phyloP scores from a whole-genome alignment of 2,329 filamentous ascomycete genomes.

The Pseudocercospora fuligena region DNA sequence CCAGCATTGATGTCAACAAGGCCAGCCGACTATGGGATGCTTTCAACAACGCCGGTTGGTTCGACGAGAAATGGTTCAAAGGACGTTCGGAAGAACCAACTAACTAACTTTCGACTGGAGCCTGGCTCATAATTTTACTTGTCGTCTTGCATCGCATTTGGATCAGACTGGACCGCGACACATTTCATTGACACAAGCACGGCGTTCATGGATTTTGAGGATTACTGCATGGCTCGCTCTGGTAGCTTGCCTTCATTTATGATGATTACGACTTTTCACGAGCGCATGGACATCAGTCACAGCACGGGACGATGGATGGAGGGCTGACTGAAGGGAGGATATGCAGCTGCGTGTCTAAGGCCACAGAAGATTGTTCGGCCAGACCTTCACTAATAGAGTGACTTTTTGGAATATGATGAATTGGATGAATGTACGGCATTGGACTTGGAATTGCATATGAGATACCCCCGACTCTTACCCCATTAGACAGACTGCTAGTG shows the following conservation, averaged over 20 bases:
- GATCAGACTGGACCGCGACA: background rate
- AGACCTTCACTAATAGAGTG: background rate
- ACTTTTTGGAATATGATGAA: conserved; percentile 2
- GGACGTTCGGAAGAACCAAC: conserved; percentile 22
- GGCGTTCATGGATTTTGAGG: conserved; percentile 14
- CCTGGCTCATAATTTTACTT: conserved; percentile 2
- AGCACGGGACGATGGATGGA: conserved; percentile 5
- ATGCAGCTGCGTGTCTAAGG: conserved; percentile 9
- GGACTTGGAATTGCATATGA: conserved; percentile 9
- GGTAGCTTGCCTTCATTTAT: conserved; percentile 18
- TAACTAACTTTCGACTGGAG: background rate
- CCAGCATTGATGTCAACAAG: conserved; percentile 98
- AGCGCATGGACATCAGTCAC: conserved; percentile 18
- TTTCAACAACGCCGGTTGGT: conserved; percentile 66
- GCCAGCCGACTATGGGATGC: conserved; percentile 90
- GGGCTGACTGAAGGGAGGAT: conserved; percentile 9
- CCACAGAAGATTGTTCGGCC: conserved; percentile 3
- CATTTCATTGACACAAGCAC: conserved; percentile 10
- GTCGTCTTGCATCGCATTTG: background rate
- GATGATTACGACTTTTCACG: conserved; percentile 14
- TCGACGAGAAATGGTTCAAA: conserved; percentile 36
- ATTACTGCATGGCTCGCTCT: conserved; percentile 19
- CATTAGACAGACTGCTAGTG: conserved; percentile 7
- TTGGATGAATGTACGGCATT: conserved; percentile 17
- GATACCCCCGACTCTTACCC: conserved; percentile 22